phyloP scores from a whole-genome alignment of 495 filamentous ascomycete species.

The Penicillium longicatenatum region DNA sequence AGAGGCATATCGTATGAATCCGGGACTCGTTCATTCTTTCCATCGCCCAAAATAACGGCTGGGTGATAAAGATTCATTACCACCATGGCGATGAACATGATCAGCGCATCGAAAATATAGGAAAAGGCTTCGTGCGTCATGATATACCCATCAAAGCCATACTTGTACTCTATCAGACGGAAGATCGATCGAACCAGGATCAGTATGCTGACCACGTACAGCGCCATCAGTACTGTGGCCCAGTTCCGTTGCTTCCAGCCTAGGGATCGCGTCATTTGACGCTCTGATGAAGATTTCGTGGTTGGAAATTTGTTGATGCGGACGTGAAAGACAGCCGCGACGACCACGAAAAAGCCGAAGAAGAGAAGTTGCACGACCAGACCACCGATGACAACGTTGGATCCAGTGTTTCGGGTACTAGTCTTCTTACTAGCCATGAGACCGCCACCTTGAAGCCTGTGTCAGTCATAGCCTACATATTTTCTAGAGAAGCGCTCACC shows the following conservation, averaged over 20 bases:
- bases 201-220: slow-evolving; percentile 55
- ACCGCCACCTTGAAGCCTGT: slow-evolving; percentile 17
- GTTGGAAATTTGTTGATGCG: slow-evolving; percentile 30
- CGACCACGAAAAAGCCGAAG: slow-evolving; percentile 50
- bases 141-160: slow-evolving; percentile 54
- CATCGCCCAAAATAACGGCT: slow-evolving; percentile 29
- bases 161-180: slow-evolving; percentile 62
- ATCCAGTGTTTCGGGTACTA: slow-evolving; percentile 27
- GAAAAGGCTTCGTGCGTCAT: slow-evolving; percentile 58
- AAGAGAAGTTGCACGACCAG: slow-evolving; percentile 45
- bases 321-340: slow-evolving; percentile 37
- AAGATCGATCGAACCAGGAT: slow-evolving; percentile 65
- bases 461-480: neutral
- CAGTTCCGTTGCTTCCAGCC: slow-evolving; percentile 42
- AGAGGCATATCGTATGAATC: slow-evolving; percentile 7
- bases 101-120: slow-evolving; percentile 62
- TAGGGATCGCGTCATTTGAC: slow-evolving; percentile 1
- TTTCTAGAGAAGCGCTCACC: slow-evolving; percentile 7
- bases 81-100: slow-evolving; percentile 59
- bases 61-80: slow-evolving; percentile 49
- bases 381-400: slow-evolving; percentile 47
- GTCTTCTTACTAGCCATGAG: slow-evolving; percentile 20
- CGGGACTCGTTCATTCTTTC: slow-evolving; percentile 7
- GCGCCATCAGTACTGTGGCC: slow-evolving; percentile 49
- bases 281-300: slow-evolving; percentile 19